Base-by-base conservation (phyloP, 1,139 yeast genomes). In the Nakaseomyces uthaithaninus region DNA sequence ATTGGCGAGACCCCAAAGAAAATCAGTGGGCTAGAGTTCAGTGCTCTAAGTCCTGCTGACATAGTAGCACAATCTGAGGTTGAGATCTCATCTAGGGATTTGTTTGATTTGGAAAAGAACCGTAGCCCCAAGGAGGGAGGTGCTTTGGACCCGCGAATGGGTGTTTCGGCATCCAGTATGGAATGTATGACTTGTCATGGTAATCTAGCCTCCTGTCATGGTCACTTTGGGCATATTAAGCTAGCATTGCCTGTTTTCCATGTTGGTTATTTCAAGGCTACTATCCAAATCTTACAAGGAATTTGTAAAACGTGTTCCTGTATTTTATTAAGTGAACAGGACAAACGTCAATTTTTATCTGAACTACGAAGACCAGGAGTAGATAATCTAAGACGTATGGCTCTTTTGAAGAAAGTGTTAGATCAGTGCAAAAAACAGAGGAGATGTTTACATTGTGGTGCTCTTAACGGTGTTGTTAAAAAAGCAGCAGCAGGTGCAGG, bases 351-450 rank as follows among this genome's bases (percentile, higher is more conserved):
- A 51, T 87, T 80, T 56, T 64, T 85, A 48, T 60, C 64, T 16
- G 98, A 91, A 47, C 69, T 93, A 45, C 75, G 95, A 51, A 72
- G 87, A 49, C 96, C 96, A 1, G 86, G 84, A 28, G 74, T 85
- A 44, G 98, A 93, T 62, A 93, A 93, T 60, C 68, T 93, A 53
- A 75, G 95, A 54, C 73, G 96, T 55, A 89, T 91, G 96, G 84
- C 78, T 54, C 75, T 86, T 43, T 67, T 93, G 53, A 91, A 84
- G 63, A 77, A 75, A 54, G 71, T 91, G 47, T 67, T 81, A 48
- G 97, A 89, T 45, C 97, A 89, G 66, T 89, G 97, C 62, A 89
- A 89, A 56, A 93, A 93, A 55, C 96, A 89, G 64, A 74, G 98
- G 55, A 71, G 94, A 51, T 93, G 99, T 61, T 67, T 86, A 33